Evolutionary conservation across 148 eudicot genomes (phyloP).

Genomic region (Rhododendron kiyosumense): DNA sequence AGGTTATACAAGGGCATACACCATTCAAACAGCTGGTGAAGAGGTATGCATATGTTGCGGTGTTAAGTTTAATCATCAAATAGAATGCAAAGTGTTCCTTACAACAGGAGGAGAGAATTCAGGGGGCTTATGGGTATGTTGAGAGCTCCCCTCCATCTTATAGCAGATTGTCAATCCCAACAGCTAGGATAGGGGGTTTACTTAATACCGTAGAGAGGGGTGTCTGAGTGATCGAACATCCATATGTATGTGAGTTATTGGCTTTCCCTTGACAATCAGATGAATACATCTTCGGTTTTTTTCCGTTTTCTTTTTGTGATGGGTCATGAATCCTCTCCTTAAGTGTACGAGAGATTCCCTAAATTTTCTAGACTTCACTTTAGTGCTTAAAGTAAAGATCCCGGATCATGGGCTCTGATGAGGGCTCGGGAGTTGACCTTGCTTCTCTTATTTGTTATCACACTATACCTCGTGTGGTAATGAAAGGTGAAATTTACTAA

Average conservation of each 20-base stretch:
- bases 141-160: neutral
- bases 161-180: neutral
- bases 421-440: neutral
- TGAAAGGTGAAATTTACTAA: neutral
- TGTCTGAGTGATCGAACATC: neutral
- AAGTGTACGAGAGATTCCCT: neutral
- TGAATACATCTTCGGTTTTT: neutral
- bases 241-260: neutral
- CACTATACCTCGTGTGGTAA: neutral
- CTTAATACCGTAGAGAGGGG: neutral
- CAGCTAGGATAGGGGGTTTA: neutral
- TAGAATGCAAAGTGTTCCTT: neutral
- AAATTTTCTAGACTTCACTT: neutral
- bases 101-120: neutral
- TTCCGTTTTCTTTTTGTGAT: neutral
- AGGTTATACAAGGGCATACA: slow-evolving; percentile 93
- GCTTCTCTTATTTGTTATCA: neutral
- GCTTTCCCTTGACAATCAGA: neutral
- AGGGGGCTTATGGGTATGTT: neutral
- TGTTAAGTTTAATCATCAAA: neutral
- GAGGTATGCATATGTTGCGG: slow-evolving; percentile 30
- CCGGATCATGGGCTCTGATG: neutral
- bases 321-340: neutral
- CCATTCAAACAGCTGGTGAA: slow-evolving; percentile 64
- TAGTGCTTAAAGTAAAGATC: neutral